Base-by-base conservation (phyloP, 164 flowering plant species). In the Aristolochia fimbriata region DNA sequence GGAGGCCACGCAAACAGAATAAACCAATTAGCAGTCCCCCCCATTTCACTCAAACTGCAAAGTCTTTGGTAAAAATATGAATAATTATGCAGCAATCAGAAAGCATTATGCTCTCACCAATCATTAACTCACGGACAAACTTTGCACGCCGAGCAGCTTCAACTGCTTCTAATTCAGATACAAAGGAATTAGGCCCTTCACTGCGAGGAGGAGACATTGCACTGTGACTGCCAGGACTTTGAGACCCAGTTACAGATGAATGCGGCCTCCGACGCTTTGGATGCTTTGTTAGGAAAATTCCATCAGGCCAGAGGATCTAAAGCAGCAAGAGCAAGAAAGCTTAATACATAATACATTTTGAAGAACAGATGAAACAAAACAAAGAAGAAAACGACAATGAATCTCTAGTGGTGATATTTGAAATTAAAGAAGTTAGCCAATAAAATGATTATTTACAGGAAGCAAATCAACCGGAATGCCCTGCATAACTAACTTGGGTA, bases 241-340 rank as follows among this genome's bases (percentile, higher is more conserved):
- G 19, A 56, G 58, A 56, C 57, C 73, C 70, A 49, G 51, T 76
- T 50, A 47, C 56, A 30, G 86, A 50, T 60, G 66, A 70, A 22
- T 80, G 73, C 19, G 86, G 88, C 30, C 66, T 62, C 61, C 71
- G 86, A 58, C 88, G 79, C 70, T 74, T 91, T 61, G 99, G 97
- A 76, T 91, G 99, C 69, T 94, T 94, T 56, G 91, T 88, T 65
- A 94, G 63, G 73, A 94, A 94, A 66, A 91, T 87, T 31, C 99
- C 99, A 80, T 91, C 99, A 60, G 99, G 99, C 99, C 99, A 93
- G 20, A 93, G 89, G 63, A 93, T 86, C 99, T 93, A 65, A 51
- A 20, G n/a, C 43, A 59, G 50, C 57, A 43, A 70, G 4, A 22
- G 6, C 12, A 20, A 37, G 43, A 37, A 37, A 37, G 30, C 43